These are phyloP conservation scores for Phytophthora sojae DNA, from an alignment of 352 stramenopile genomes.

Conservation along the genomic window DNA sequence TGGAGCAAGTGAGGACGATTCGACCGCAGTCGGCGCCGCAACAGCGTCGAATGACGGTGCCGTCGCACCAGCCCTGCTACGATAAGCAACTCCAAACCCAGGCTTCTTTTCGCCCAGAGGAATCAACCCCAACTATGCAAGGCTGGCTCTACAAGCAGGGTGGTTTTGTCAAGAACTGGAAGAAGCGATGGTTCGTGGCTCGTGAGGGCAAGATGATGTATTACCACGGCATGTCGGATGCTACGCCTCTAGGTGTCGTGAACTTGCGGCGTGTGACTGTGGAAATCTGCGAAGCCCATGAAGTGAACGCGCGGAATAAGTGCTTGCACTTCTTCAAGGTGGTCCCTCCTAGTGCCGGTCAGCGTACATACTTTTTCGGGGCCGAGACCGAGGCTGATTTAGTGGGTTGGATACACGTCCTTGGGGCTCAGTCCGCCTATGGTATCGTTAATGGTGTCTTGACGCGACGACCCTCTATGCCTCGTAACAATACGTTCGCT, in stretches of 20 bases:
- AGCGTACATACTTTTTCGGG: conserved; percentile 82
- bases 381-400: conserved; percentile 74
- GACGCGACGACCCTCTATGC: conserved; percentile 5
- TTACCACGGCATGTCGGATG: conserved; percentile 68
- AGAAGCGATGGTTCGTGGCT: conserved; percentile 86
- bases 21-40: conserved; percentile 32
- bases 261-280: conserved; percentile 66
- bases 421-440: conserved; percentile 64
- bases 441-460: conserved; percentile 28
- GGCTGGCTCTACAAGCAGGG: conserved; percentile 82
- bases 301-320: conserved; percentile 79
- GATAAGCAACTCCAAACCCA: conserved; percentile 27
- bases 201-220: conserved; percentile 86
- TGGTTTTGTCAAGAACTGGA: conserved; percentile 88
- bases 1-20: conserved; percentile 13
- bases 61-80: conserved; percentile 15
- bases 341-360: conserved; percentile 55
- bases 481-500: conserved; percentile 29
- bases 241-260: conserved; percentile 65
- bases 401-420: conserved; percentile 69
- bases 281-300: conserved; percentile 62
- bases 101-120: conserved; percentile 30
- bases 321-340: conserved; percentile 79
- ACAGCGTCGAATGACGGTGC: conserved; percentile 40
- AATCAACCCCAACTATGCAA: conserved; percentile 54